Percentiles rank a stretch among this genome's conserved stretches.
Evolutionary conservation across 768 basidiomycete genomes (phyloP).

Genomic region (Trametes cingulata): DNA sequence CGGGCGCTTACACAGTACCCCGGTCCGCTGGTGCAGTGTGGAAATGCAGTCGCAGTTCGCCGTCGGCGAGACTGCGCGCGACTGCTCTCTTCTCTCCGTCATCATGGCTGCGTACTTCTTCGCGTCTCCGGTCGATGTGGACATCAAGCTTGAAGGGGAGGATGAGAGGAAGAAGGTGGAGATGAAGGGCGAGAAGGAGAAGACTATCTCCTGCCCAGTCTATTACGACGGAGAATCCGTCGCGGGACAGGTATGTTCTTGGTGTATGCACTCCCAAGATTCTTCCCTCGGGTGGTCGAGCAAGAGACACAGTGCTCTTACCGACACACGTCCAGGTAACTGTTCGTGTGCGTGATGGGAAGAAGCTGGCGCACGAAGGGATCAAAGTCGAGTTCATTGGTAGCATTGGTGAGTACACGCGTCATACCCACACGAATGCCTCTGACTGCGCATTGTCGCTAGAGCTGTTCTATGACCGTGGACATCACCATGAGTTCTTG

Average conservation of each 20-base stretch:
- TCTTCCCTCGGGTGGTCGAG: background rate
- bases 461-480: conserved; percentile 96
- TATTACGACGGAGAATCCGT: conserved; percentile 97
- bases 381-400: conserved; percentile 98
- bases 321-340: conserved; percentile 53
- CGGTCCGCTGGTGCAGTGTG: background rate
- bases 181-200: conserved; percentile 87
- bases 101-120: conserved; percentile 83
- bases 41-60: background rate
- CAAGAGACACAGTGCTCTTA: background rate
- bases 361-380: conserved; percentile 92
- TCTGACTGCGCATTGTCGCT: conserved; percentile 2
- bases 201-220: conserved; percentile 80
- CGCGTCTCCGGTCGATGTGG: conserved; percentile 86
- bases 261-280: background rate
- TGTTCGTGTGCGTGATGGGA: conserved; percentile 90
- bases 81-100: background rate
- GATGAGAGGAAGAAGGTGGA: conserved; percentile 88
- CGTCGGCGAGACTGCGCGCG: conserved; percentile 6
- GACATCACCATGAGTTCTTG: conserved; percentile 97
- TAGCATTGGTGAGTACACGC: conserved; percentile 72
- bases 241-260: conserved; percentile 67
- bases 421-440: background rate
- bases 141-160: conserved; percentile 85
- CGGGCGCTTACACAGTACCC: background rate